These are phyloP conservation scores for Fomes fomentarius DNA, from an alignment of 1,284 basidiomycete genomes.

Conservation along the genomic window DNA sequence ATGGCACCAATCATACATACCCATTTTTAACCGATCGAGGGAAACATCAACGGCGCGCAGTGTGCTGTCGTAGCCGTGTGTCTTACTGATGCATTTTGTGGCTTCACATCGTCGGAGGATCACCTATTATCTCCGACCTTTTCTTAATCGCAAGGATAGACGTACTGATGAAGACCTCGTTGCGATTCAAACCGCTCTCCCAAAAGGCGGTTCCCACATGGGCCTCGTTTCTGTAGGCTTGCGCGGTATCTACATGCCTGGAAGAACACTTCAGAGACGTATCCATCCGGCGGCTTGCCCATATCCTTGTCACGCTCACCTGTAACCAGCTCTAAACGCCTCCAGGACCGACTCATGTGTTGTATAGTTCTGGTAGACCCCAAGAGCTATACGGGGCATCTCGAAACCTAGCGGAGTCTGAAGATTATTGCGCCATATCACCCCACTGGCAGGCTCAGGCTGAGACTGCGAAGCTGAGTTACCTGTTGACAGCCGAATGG, in stretches of 20 bases:
- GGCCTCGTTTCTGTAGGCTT: conserved; percentile 76
- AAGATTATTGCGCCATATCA: not conserved
- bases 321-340: conserved; percentile 74
- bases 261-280: not conserved
- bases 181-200: conserved; percentile 52
- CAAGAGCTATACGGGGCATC: conserved; percentile 81
- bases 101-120: conserved; percentile 10
- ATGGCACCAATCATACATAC: conserved; percentile 15
- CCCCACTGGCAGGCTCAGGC: not conserved
- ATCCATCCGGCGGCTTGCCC: too few relatives aligned
- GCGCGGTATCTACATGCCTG: conserved; percentile 73
- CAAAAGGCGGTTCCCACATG: conserved; percentile 62
- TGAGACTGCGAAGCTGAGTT: not conserved
- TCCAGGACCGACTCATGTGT: conserved; percentile 61
- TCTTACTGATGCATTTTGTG: conserved; percentile 30
- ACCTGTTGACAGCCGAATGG: conserved; percentile 21
- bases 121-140: not conserved
- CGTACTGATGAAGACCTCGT: conserved; percentile 77
- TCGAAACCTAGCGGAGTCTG: conserved; percentile 41
- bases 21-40: conserved; percentile 24
- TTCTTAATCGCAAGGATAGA: conserved; percentile 2
- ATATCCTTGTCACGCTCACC: conserved; percentile 24
- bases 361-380: conserved; percentile 77
- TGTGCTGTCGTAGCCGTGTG: conserved; percentile 33
- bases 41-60: conserved; percentile 30